Base-by-base conservation (phyloP, 108 stramenopile genomes). In the Chaetoceros muelleri region DNA sequence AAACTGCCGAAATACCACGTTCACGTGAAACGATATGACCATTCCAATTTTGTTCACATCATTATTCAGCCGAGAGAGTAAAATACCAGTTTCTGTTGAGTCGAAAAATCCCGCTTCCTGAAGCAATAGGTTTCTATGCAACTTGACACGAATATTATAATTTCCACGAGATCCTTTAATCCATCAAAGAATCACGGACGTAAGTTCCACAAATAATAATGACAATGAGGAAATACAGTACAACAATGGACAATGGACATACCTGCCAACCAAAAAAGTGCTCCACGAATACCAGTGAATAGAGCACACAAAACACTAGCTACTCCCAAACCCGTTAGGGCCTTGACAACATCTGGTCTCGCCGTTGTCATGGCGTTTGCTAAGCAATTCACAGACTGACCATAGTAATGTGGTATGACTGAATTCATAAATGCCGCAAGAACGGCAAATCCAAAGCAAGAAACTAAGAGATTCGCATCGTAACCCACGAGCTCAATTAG, bases 31-130 rank as follows among this genome's bases (percentile, higher is more conserved):
- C 0, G 76, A 76, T 44, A 93, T 80, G 2, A 88, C 79, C 72
- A 75, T 75, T 28, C 84, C 84, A 58, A 95, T 90, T 52, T 84
- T 84, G 61, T 86, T 87, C n/a, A 90, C 87, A 58, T 94, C 88
- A 57, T 85, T 85, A 52, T 88, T 82, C 20, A 95, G 71, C 46
- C 87, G 79, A 54, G 79, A 79, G 8, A 90, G 59, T 20, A 95
- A 63, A 56, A 79, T 74, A 16, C 91, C 94, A 20, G 76, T 73
- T 62, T 85, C 80, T 49, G 70, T 85, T 20, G 71, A 60, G 61
- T 95, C 91, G 56, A 90, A 93, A 59, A 80, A 95, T n/a, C 77
- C 82, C 2, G 89, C 84, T 50, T 93, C 91, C 60, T 95, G 94
- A 30, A 82, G 65, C 17, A 95, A 64, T 8, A 95, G 64, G 48